A percentile compares a stretch with the other conserved stretches of the same genome.
Evolutionary conservation across 495 filamentous ascomycete species (phyloP).

Genomic region (Penicillium goetzii): DNA sequence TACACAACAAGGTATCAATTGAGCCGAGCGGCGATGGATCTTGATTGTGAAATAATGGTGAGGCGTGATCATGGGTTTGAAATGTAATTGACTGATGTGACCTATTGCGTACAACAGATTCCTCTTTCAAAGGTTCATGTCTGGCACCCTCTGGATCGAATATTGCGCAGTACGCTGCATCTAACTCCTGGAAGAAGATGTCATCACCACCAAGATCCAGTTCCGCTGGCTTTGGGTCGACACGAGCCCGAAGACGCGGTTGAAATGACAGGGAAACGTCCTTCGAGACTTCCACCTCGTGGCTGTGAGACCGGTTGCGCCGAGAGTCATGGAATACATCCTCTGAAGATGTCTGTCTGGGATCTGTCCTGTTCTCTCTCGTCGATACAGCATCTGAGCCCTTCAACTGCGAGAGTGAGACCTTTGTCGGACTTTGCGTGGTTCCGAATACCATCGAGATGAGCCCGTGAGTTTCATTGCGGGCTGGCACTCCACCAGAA

Average conservation of each 20-base stretch:
- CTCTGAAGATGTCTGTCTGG: neutral
- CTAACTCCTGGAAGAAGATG: conserved; percentile 17
- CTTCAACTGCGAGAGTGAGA: too few relatives aligned
- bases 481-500: neutral
- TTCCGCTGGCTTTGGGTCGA: too few relatives aligned
- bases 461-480: neutral
- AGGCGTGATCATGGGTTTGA: neutral
- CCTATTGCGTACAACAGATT: too few relatives aligned
- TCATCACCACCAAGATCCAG: conserved; percentile 9
- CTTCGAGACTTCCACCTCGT: neutral
- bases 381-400: neutral
- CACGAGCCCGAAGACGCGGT: neutral
- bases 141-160: neutral
- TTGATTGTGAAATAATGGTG: neutral
- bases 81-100: neutral
- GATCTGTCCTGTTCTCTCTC: neutral
- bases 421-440: neutral
- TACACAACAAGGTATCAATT: neutral
- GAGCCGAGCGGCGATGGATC: neutral
- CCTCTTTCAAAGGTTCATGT: neutral
- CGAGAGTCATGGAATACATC: neutral
- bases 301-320: neutral
- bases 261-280: neutral
- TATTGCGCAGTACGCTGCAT: conserved; percentile 24
- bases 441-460: neutral